phyloP scores from a whole-genome alignment of 306 rosid species.

The Oemleria cerasiformis region DNA sequence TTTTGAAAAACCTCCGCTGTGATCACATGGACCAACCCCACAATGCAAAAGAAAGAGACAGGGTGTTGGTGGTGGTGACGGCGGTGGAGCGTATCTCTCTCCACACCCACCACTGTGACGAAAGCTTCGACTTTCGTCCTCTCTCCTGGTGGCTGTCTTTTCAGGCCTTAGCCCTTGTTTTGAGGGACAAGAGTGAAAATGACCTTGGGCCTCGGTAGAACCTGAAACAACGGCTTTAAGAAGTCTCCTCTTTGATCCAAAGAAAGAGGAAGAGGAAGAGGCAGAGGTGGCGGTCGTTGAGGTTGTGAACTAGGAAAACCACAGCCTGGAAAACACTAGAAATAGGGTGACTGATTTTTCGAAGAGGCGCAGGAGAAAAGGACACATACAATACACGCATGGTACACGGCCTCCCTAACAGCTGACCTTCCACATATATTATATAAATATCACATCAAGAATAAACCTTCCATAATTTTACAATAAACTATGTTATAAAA shows the following conservation, averaged over 20 bases:
- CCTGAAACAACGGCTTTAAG: neutral
- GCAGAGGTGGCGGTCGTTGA: neutral
- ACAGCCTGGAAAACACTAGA: neutral
- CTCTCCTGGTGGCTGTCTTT: neutral
- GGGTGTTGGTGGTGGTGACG: constrained; percentile 2
- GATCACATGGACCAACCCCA: neutral
- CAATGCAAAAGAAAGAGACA: neutral
- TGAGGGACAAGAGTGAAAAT: neutral
- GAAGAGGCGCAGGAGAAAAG: constrained; percentile 3
- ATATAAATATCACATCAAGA: neutral
- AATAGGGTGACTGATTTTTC: neutral
- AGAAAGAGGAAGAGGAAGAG: constrained; percentile 1
- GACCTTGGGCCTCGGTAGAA: neutral
- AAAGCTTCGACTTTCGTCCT: neutral
- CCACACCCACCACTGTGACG: neutral
- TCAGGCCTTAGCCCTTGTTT: neutral
- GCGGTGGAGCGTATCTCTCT: neutral
- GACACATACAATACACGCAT: constrained; percentile 29
- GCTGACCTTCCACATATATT: neutral
- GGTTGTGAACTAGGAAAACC: neutral
- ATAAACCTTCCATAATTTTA: neutral
- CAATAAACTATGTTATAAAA: too few species aligned
- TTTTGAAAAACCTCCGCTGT: neutral
- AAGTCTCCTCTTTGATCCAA: too few species aligned
- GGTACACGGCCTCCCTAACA: constrained; percentile 22